Evolutionary conservation across 805 yeast species (phyloP).

Genomic region (Saccharomycopsis sp.): DNA sequence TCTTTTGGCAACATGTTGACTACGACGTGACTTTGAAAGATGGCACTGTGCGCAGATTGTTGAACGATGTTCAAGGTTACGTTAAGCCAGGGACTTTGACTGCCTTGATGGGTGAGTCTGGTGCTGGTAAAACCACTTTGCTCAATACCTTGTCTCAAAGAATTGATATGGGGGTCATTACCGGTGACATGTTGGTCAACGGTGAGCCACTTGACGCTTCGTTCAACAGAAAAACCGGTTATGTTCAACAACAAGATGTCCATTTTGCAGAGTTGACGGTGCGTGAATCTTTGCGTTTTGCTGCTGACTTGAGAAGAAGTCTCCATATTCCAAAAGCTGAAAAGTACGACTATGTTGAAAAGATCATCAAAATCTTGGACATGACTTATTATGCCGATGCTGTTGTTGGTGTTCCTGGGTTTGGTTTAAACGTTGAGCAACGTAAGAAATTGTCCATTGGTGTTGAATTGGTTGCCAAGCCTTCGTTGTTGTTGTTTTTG

Average conservation of each 20-base stretch:
- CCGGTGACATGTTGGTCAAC: conserved; percentile 51
- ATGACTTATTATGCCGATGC: conserved; percentile 49
- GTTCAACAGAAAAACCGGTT: conserved; percentile 47
- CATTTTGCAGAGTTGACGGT: conserved; percentile 44
- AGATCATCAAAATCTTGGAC: conserved; percentile 39
- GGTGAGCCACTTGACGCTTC: conserved; percentile 40
- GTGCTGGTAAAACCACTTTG: conserved; percentile 54
- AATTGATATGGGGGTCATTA: conserved; percentile 45
- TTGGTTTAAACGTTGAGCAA: conserved; percentile 47
- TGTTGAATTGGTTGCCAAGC: conserved; percentile 47
- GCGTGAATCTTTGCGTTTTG: conserved; percentile 43
- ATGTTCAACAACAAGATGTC: conserved; percentile 53
- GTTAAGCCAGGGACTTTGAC: conserved; percentile 60
- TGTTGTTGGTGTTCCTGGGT: conserved; percentile 37
- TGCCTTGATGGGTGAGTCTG: conserved; percentile 54
- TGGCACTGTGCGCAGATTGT: conserved; percentile 29
- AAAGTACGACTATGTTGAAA: conserved; percentile 44
- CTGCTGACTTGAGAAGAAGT: conserved; percentile 42
- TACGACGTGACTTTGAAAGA: conserved; percentile 42
- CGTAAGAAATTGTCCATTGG: conserved; percentile 47
- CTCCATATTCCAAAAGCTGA: conserved; percentile 32
- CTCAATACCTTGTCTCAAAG: conserved; percentile 46
- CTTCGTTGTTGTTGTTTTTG: conserved; percentile 41
- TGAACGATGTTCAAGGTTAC: conserved; percentile 40
- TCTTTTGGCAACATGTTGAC: conserved; percentile 50